Percentiles rank a stretch among this genome's conserved stretches.
Conservation (phyloP, 176 grass and related monocot species). For the Pharus latifolius region DNA sequence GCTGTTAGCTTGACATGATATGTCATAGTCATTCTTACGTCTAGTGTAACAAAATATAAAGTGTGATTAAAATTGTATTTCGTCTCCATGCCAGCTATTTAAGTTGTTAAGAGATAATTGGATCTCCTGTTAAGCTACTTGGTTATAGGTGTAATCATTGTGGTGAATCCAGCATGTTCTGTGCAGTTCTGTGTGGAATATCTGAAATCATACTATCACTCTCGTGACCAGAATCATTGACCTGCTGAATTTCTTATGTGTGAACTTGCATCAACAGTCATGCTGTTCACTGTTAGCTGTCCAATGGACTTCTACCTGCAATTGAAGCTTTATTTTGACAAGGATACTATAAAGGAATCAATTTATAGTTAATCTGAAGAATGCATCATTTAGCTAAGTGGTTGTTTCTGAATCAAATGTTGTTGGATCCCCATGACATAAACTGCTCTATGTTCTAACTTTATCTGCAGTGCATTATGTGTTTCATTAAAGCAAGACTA, state of each 20-base stretch:
- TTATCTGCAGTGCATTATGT: neutral
- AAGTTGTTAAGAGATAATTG: no score
- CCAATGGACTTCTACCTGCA: neutral
- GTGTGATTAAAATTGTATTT: neutral
- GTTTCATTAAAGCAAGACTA: neutral
- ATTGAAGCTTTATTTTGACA: neutral
- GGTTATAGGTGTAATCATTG: neutral
- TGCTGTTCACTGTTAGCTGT: neutral
- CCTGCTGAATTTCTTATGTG: neutral
- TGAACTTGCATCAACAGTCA: neutral
- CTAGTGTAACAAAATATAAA: neutral
- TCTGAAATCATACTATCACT: neutral
- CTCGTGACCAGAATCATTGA: neutral
- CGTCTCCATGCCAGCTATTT: neutral
- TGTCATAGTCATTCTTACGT: neutral
- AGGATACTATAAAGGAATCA: neutral
- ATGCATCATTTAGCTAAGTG: slow-evolving; percentile 8
- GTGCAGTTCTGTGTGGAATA: neutral
- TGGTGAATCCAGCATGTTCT: neutral
- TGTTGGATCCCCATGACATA: neutral
- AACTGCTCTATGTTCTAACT: neutral
- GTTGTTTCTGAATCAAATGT: neutral
- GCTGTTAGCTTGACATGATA: neutral
- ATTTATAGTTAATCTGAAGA: neutral
- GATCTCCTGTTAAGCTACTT: neutral